A percentile compares a stretch with the other conserved stretches of the same genome.
These are phyloP conservation scores for Amphirosellinia nigrospora DNA, from an alignment of 495 filamentous ascomycete genomes.

Conservation along the genomic window DNA sequence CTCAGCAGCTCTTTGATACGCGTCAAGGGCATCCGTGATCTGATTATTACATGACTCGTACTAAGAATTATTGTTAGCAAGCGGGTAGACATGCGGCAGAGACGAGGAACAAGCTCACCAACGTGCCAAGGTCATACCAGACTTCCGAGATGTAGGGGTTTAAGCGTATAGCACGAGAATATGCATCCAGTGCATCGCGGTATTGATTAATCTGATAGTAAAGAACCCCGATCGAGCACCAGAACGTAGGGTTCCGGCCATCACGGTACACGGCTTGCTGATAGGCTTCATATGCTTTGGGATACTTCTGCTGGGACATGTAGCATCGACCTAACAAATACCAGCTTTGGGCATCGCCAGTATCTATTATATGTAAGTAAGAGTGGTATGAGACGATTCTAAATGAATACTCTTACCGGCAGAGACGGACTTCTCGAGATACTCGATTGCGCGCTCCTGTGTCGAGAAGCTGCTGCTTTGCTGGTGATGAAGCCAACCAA, in stretches of 20 bases:
- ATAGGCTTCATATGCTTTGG: slow-evolving; percentile 98
- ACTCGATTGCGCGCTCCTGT: slow-evolving; percentile 96
- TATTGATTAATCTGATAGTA: slow-evolving; percentile 99
- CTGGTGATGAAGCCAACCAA: slow-evolving; percentile 97
- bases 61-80: slow-evolving; percentile 53
- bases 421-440: slow-evolving; percentile 93
- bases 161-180: slow-evolving; percentile 95
- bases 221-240: slow-evolving; percentile 98
- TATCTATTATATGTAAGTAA: slow-evolving; percentile 67
- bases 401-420: slow-evolving; percentile 69
- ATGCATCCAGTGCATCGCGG: slow-evolving; percentile 96
- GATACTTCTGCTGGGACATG: slow-evolving; percentile 99
- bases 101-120: slow-evolving; percentile 66
- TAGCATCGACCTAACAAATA: slow-evolving; percentile 97
- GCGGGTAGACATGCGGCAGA: slow-evolving; percentile 15
- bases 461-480: slow-evolving; percentile 86
- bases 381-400: slow-evolving; percentile 3
- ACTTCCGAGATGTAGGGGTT: slow-evolving; percentile 99
- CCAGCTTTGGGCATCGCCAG: slow-evolving; percentile 96
- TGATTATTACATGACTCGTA: slow-evolving; percentile 99
- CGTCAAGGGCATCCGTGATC: slow-evolving; percentile 93
- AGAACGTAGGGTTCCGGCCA: slow-evolving; percentile 98
- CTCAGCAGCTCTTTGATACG: slow-evolving; percentile 92
- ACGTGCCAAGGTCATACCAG: slow-evolving; percentile 97
- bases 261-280: slow-evolving; percentile 99